A percentile compares a stretch with the other conserved stretches of the same genome.
These are phyloP conservation scores for Aspergillus piperis DNA, from an alignment of 2,329 filamentous ascomycete species.

Conservation along the genomic window DNA sequence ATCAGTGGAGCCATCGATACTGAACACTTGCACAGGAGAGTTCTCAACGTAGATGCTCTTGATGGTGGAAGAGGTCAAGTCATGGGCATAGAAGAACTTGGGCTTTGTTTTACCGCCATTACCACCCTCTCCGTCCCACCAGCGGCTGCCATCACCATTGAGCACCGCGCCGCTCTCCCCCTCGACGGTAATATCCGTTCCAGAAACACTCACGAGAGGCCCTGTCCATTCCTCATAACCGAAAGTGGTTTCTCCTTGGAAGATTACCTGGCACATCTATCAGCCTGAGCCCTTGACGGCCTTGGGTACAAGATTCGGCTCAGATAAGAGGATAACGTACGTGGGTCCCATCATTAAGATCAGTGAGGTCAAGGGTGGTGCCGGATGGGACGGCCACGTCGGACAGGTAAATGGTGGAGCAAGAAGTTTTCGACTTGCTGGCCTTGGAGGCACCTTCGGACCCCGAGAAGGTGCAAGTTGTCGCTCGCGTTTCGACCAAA, in stretches of 20 bases:
- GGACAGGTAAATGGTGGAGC: conserved; percentile 5
- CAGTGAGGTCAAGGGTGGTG: not conserved
- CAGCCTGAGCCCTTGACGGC: not conserved
- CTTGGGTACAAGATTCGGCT: accelerated
- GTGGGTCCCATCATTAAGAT: not conserved
- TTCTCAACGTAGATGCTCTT: conserved; percentile 38
- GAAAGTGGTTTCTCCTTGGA: conserved; percentile 67
- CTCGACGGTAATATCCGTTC: conserved; percentile 56
- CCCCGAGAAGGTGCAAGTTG: not conserved
- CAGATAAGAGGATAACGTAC: not conserved
- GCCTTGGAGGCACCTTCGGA: conserved; percentile 1
- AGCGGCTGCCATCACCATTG: conserved; percentile 57
- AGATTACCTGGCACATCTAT: conserved; percentile 51
- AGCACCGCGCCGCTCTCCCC: conserved; percentile 55
- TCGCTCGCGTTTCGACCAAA: not conserved
- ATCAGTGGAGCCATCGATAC: conserved; percentile 47
- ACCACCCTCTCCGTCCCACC: conserved; percentile 63
- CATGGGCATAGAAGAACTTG: conserved; percentile 60
- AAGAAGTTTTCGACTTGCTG: conserved; percentile 1
- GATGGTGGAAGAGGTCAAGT: conserved; percentile 35
- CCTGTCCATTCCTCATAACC: conserved; percentile 66
- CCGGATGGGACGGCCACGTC: conserved; percentile 1
- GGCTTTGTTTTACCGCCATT: conserved; percentile 68
- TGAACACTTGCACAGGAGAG: conserved; percentile 41
- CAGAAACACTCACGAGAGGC: conserved; percentile 63